Evolutionary conservation across 345 rosid genomes (phyloP), one percentile per base, ranked within the genome.

Genomic region (Populus simonii): DNA sequence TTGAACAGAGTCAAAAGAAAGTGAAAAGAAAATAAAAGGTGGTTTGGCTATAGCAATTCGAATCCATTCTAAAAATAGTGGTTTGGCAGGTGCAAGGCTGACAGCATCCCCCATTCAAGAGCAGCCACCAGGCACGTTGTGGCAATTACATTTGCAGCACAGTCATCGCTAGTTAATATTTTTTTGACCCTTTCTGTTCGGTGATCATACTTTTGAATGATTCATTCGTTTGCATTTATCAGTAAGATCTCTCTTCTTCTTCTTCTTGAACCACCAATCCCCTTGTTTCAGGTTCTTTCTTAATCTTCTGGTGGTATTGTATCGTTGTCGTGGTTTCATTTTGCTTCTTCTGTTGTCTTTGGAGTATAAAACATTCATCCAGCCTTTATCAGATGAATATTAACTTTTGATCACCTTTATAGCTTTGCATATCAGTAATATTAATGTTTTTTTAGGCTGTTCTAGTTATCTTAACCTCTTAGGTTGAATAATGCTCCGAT

Each of bases 71-170:
- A 31, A 31, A 31, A 31, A 31, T 31, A 0, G 31, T 31, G 31
- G 31, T 3, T 57, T 2, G 27, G 31, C 69, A 63, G 1, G 72
- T 67, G 72, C 16, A 29, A 20, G 3, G 18, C 18, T 12, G 1
- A 15, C 66, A 35, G 49, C 1, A 75, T 4, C 25, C 35, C 67
- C 23, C 47, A 66, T 68, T 3, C 36, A 23, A 67, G 23, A 22
- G 16, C 63, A 5, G n/a, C 79, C 73, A 76, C 73, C 39, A 67
- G 78, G 78, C 63, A 49, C 35, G 39, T 12, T 25, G 11, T 13
- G 11, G 36, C 13, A 49, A 25, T 45, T 47, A 43, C 78, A 59
- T 55, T 8, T 61, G 41, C 39, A 62, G 8, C 13, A 20, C 10
- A 43, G 41, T 39, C 77, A 27, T 61, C 77, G 29, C 62, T 18